Conservation (phyloP, 495 filamentous ascomycete species). For the Aspergillus taichungensis region DNA sequence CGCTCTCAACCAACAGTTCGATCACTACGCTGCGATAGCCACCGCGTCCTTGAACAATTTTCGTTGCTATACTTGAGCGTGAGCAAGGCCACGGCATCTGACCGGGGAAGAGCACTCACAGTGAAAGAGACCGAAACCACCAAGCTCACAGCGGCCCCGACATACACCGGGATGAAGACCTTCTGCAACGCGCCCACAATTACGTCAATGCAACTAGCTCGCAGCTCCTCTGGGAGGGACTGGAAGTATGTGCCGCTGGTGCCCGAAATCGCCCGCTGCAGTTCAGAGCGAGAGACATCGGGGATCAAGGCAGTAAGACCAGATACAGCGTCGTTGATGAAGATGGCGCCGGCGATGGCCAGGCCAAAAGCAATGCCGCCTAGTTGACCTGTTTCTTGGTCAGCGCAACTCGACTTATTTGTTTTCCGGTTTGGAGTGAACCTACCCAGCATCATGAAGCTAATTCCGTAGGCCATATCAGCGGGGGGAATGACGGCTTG, state of each 20-base stretch:
- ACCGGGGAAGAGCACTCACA: too few relatives aligned
- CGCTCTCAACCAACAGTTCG: too few relatives aligned
- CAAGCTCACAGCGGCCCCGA: too few relatives aligned
- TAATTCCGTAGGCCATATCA: conserved; percentile 32
- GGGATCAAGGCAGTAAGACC: not conserved
- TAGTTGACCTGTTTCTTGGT: conserved; percentile 30
- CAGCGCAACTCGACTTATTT: not conserved
- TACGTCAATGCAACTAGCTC: not conserved
- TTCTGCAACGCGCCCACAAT: too few relatives aligned
- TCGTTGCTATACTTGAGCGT: too few relatives aligned
- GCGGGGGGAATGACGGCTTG: conserved; percentile 35
- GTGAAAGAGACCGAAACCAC: too few relatives aligned
- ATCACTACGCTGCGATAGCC: too few relatives aligned
- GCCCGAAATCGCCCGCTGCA: not conserved
- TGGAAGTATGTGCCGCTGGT: not conserved
- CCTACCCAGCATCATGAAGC: conserved; percentile 28
- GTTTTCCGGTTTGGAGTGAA: not conserved
- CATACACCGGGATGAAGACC: too few relatives aligned
- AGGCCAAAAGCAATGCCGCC: conserved; percentile 42
- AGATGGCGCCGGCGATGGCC: conserved; percentile 46
- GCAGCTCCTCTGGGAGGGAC: not conserved
- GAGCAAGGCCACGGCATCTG: too few relatives aligned
- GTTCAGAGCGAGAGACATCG: not conserved
- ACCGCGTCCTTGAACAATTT: too few relatives aligned
- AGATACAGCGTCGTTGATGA: conserved; percentile 40